A percentile compares a stretch with the other conserved stretches of the same genome.
Conservation (phyloP, 2,329 filamentous ascomycete species). For the Diplocarpon mali region DNA sequence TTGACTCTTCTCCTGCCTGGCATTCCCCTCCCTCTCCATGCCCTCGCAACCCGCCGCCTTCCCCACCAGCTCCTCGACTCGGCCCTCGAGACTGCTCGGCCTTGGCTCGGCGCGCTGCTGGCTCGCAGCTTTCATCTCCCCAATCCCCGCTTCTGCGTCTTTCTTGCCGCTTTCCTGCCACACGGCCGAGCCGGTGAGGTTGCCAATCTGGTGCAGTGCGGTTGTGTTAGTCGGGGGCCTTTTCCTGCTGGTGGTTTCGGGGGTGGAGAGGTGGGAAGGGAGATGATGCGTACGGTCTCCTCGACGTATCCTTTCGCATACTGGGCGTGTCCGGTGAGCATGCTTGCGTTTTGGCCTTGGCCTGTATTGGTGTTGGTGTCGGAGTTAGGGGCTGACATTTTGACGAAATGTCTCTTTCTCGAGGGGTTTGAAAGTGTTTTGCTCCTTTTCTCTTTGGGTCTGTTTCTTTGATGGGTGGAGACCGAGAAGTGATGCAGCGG, state of each 20-base stretch:
- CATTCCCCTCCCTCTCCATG: slow-evolving; percentile 52
- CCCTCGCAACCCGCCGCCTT: slow-evolving; percentile 56
- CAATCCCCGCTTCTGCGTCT: slow-evolving; percentile 51
- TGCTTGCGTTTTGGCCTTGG: slow-evolving; percentile 35
- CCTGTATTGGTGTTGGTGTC: neutral
- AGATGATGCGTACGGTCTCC: slow-evolving; percentile 26
- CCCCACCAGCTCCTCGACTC: slow-evolving; percentile 53
- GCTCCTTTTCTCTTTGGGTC: too few relatives aligned
- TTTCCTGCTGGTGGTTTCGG: neutral
- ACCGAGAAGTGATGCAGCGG: neutral
- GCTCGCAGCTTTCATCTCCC: slow-evolving; percentile 37
- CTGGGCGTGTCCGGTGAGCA: slow-evolving; percentile 52
- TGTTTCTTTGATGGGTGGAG: neutral
- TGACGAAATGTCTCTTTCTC: neutral
- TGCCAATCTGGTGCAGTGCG: slow-evolving; percentile 30
- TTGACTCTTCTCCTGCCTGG: slow-evolving; percentile 29
- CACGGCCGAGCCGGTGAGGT: slow-evolving; percentile 46
- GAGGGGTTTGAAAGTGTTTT: neutral
- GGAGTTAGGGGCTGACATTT: slow-evolving; percentile 8
- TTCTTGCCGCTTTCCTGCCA: slow-evolving; percentile 55
- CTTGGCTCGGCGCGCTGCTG: slow-evolving; percentile 10
- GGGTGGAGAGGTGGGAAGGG: neutral
- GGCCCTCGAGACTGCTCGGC: slow-evolving; percentile 32
- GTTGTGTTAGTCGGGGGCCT: neutral
- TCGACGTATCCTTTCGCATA: slow-evolving; percentile 59